Base-by-base conservation (phyloP, 2,329 filamentous ascomycete genomes). In the Aspergillus floridensis region DNA sequence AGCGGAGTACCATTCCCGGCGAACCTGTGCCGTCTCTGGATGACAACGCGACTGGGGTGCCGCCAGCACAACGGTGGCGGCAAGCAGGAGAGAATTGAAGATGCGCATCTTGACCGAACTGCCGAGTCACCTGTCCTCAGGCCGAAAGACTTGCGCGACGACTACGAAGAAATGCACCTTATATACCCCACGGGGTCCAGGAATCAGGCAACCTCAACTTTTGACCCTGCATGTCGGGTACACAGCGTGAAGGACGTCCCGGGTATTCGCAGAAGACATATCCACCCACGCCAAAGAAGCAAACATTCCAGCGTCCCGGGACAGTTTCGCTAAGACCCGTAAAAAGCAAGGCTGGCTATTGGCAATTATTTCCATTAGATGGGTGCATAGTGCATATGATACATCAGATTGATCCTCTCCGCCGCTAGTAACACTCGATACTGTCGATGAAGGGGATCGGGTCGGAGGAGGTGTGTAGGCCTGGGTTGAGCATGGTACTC, bases 1-100 rank as follows among this genome's bases (percentile, higher is more conserved):
- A n/a, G 22, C 14, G n/a, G 16, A 26, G 24, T 24, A 62, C 60
- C 60, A 62, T 53, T 62, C 60, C 49, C 54, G 57, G 5, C 60
- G 58, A 12, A 63, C 44, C 8, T 31, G 19, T 1, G 56, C 38
- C 2, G 22, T 3, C 12, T 50, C 44, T 1, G 56, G n/a, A 22
- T 32, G 38, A 21, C 59, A 61, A 6, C 26, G 52, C 21, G 57
- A 19, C 10, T 52, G 55, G 16, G 50, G n/a, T 16, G 49, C 53
- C 11, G 48, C 49, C 14, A 21, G 21, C 22, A 44, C 58, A 38
- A 19, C 53, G 48, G 57, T 31, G 24, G 49, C 49, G 14, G 58
- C 26, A 4, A 60, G 11, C 8, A 32, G 26, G 26, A 44, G 31
- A n/a, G 16, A 19, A 44, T 19, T 16, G 19, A 46, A 6, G 26